These are phyloP conservation scores for Scedosporium apiospermum DNA, from an alignment of 2,329 filamentous ascomycete species.

Conservation along the genomic window DNA sequence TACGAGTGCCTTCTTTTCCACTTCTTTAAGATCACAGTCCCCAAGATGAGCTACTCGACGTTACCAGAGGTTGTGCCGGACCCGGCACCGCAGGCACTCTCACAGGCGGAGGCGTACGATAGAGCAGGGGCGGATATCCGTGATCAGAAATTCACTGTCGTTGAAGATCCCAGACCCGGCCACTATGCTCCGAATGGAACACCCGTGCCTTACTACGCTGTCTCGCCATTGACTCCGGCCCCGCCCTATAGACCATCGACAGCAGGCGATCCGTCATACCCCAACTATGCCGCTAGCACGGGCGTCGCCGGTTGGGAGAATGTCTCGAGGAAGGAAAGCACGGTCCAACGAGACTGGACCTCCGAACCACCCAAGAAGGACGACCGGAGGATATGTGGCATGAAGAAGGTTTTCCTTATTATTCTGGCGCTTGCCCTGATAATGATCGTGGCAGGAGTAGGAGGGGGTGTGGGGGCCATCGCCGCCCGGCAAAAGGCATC, in stretches of 20 bases:
- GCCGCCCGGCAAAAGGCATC: neutral
- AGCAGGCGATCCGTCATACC: neutral
- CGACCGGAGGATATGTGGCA: constrained; percentile 3
- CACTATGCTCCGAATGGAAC: neutral
- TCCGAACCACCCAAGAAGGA: neutral
- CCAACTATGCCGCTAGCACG: neutral
- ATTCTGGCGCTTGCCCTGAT: neutral
- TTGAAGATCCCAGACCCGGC: neutral
- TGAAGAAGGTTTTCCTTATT: constrained; percentile 4
- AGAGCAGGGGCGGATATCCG: neutral
- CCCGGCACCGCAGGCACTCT: constrained; percentile 1
- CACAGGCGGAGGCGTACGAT: neutral
- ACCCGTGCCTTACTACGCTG: neutral
- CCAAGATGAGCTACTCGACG: constrained; percentile 2
- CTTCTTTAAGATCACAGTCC: neutral
- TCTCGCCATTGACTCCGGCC: neutral
- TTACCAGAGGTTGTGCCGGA: constrained; percentile 9
- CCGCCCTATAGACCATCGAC: neutral
- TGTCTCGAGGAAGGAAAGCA: neutral
- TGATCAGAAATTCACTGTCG: constrained; percentile 1
- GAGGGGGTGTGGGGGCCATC: neutral
- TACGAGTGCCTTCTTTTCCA: neutral
- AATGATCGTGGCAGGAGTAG: neutral
- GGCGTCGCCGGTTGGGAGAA: neutral
- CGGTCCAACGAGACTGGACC: no score